Base-by-base conservation (phyloP, 257 asterid species). In the Parsonsia alboflavescens region DNA sequence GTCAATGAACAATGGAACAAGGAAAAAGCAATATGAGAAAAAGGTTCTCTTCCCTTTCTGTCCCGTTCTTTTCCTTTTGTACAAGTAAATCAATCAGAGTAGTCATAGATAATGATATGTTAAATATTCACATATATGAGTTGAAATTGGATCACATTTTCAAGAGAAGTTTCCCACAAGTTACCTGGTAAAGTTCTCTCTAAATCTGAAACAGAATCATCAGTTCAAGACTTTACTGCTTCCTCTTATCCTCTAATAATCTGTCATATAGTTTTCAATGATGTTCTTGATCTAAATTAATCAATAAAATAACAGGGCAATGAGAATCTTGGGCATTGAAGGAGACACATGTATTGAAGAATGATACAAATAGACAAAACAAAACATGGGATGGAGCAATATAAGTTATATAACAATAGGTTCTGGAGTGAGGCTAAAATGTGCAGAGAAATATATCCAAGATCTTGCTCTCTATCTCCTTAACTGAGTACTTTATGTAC, bases 401-500 rank as follows among this genome's bases (percentile, higher is more conserved):
- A 52, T 52, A 15, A 52, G 57, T 22, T 16, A 52, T 17, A 52
- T 52, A 15, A 15, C 57, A 21, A 49, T 13, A 49, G 54, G 49
- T 8, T 45, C 12, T 45, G 49, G 49, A 45, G 10, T 45, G 49
- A 45, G 5, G 5, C 24, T n/a, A 53, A 10, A 7, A 28, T n/a
- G 28, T 30, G 67, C 0, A 30, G 13, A 44, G 15, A 30, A 67
- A 68, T 56, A 68, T 42, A 82, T 89, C 93, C 82, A 91, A 75
- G 73, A 91, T 84, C 24, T 91, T 84, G 72, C 77, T 77, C 85
- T 91, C 97, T 48, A 91, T 88, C 70, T 89, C 96, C 82, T 91
- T 93, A 17, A 80, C 93, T 0, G 96, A 82, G 81, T 85, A 91
- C 76, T 88, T 88, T 78, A 91, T 88, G 85, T 88, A 91, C 71